Percentiles rank a stretch among this genome's conserved stretches.
phyloP scores from a whole-genome alignment of 805 yeast species.

The Kuraishia cidri region DNA sequence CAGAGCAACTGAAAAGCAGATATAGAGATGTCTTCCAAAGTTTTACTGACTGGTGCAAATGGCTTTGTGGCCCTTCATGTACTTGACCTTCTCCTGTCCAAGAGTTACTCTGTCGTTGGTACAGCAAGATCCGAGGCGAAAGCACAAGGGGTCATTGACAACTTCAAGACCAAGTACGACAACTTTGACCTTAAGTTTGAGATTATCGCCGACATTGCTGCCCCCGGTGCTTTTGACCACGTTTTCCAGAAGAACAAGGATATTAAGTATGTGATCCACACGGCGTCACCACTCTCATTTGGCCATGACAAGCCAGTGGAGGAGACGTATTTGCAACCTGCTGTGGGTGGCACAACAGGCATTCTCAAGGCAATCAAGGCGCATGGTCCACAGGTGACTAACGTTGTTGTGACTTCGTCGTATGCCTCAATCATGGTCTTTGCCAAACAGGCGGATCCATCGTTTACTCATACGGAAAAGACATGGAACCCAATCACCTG shows the following conservation, averaged over 20 bases:
- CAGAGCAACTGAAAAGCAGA: too few relatives aligned
- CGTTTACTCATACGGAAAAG: slow-evolving; percentile 13
- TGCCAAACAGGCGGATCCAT: slow-evolving; percentile 2
- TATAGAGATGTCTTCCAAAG: slow-evolving; percentile 4
- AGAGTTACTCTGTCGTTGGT: slow-evolving; percentile 17
- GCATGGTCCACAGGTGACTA: slow-evolving; percentile 28
- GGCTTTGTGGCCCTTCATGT: slow-evolving; percentile 23
- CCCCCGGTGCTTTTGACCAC: slow-evolving; percentile 34
- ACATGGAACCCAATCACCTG: slow-evolving; percentile 28
- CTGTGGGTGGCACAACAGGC: slow-evolving; percentile 35
- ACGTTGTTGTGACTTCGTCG: slow-evolving; percentile 41
- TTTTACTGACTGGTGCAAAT: slow-evolving; percentile 23
- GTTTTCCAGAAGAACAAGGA: slow-evolving; percentile 26
- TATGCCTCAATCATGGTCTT: slow-evolving; percentile 32
- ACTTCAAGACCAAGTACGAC: slow-evolving; percentile 9
- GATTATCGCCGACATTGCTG: slow-evolving; percentile 22
- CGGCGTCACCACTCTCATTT: slow-evolving; percentile 28
- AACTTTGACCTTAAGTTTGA: slow-evolving; percentile 14
- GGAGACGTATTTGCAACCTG: slow-evolving; percentile 34
- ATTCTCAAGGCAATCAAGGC: slow-evolving; percentile 28
- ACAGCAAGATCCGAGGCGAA: slow-evolving; percentile 15
- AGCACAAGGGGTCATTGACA: slow-evolving; percentile 5
- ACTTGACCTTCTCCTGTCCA: slow-evolving; percentile 12
- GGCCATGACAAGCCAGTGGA: slow-evolving; percentile 23
- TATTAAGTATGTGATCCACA: slow-evolving; percentile 24